phyloP scores from a whole-genome alignment of 371 early-diverging fungal genomes.

The Rhizopus sp. region DNA sequence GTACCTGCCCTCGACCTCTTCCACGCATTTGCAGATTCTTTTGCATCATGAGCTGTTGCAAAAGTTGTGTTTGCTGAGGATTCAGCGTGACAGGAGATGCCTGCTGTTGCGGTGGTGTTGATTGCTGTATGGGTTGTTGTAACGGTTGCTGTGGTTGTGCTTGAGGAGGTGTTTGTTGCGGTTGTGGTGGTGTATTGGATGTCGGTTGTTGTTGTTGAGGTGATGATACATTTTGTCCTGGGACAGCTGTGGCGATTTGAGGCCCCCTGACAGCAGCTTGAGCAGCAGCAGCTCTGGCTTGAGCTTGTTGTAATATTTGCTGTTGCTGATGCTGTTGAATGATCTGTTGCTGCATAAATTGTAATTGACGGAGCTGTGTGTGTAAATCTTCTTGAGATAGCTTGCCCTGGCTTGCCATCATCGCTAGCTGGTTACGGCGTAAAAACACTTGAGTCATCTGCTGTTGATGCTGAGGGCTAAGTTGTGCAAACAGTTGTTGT shows the following conservation, averaged over 20 bases:
- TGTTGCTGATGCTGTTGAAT: constrained; percentile 42
- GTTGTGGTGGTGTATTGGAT: constrained; percentile 24
- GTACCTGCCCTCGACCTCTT: constrained; percentile 32
- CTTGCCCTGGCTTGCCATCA: constrained; percentile 20
- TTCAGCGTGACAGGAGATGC: constrained; percentile 20
- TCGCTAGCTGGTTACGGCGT: constrained; percentile 42
- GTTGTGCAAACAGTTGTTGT: constrained; percentile 32
- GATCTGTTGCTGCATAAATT: constrained; percentile 32
- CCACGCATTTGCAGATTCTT: constrained; percentile 28
- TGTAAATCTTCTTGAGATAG: constrained; percentile 35
- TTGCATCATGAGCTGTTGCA: constrained; percentile 42
- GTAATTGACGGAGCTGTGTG: constrained; percentile 28
- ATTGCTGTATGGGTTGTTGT: constrained; percentile 6
- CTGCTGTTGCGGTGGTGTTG: constrained; percentile 9
- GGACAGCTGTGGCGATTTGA: constrained; percentile 24
- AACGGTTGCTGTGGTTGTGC: constrained; percentile 15
- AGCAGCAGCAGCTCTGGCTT: constrained; percentile 21
- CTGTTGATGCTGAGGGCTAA: constrained; percentile 45
- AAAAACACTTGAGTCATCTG: constrained; percentile 37
- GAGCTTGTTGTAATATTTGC: constrained; percentile 32
- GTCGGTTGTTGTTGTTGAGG: constrained; percentile 21
- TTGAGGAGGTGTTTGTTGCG: constrained; percentile 25
- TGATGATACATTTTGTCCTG: constrained; percentile 9
- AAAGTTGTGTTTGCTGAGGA: constrained; percentile 31
- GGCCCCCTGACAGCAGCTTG: constrained; percentile 4